Conservation (phyloP, 208 protist genomes). For the Wallacemonas sp. region DNA sequence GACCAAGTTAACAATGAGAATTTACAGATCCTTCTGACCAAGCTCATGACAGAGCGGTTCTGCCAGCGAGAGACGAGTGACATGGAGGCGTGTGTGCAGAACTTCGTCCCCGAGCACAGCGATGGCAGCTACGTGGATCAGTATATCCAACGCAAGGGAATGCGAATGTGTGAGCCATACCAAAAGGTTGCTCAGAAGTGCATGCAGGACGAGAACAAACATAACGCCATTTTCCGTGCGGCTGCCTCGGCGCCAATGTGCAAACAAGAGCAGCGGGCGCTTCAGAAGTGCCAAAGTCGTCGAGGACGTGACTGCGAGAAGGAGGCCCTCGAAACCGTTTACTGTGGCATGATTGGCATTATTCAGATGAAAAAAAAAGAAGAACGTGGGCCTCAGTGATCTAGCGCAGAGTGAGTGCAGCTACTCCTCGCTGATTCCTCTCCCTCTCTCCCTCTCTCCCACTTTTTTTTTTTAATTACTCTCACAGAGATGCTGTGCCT, state of each 20-base stretch:
- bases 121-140: constrained; percentile 81
- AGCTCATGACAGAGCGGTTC: constrained; percentile 84
- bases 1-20: constrained; percentile 74
- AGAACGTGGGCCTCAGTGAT: no score
- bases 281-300: constrained; percentile 53
- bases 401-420: no score
- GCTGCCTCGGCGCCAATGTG: constrained; percentile 63
- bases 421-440: no score
- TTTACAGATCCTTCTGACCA: constrained; percentile 81
- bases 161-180: constrained; percentile 76
- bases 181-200: constrained; percentile 61
- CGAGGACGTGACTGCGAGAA: constrained; percentile 67
- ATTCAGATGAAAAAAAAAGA: constrained; percentile 65
- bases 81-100: constrained; percentile 83
- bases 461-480: constrained; percentile 16
- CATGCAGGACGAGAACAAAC: constrained; percentile 81
- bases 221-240: constrained; percentile 67
- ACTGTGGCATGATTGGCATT: constrained; percentile 85
- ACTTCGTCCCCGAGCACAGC: constrained; percentile 77
- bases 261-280: constrained; percentile 49
- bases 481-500: no score
- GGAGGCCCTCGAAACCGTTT: constrained; percentile 78
- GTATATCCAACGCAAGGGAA: constrained; percentile 71
- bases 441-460: not conserved
- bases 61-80: constrained; percentile 68